Base-by-base conservation (phyloP, 495 filamentous ascomycete species). In the Talaromyces wortmannii region DNA sequence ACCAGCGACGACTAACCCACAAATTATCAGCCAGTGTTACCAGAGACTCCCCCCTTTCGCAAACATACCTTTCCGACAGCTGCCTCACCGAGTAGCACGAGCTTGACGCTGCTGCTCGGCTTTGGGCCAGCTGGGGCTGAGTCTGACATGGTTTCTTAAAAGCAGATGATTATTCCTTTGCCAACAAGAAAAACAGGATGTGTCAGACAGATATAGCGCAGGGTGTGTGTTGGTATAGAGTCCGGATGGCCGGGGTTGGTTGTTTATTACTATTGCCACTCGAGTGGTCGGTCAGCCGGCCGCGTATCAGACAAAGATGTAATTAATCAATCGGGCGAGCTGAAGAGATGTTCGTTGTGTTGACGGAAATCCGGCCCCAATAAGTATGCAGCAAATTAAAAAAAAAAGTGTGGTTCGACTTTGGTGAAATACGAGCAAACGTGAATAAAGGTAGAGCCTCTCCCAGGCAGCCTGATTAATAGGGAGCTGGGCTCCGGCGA, bases 71-170 rank as follows among this genome's bases (percentile, higher is more conserved):
- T 98, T 78, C 94, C 94, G 36, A 98, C 94, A 53, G 94, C 94
- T 43, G 94, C 95, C 72, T 98, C 94, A 48, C 94, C 94, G 45
- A 98, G 84, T 62, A 98, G 81, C 57, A 98, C 94, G 48, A 98
- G 86, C 83, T 98, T 98, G 66, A 98, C 94, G 70, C 94, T 97
- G 80, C 91, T 96, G 78, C 91, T 97, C 48, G 92, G 94, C 78
- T 96, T 97, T 53, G 92, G 87, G 45, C 61, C 66, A 62, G 73
- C 70, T 59, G 69, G 69, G 18, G 69, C 68, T 65, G 72, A 61
- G 12, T 75, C 73, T 61, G 74, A 75, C 73, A 76, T 78, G 63
- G 59, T 52, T 53, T 8, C 8, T 13, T 40, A 40, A 10, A 2
- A 46, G 23, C 23, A 23, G 23, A 4, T 2, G 23, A 23, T 23